Base-by-base conservation (phyloP, 164 flowering plant genomes). In the Vitis amurensis region DNA sequence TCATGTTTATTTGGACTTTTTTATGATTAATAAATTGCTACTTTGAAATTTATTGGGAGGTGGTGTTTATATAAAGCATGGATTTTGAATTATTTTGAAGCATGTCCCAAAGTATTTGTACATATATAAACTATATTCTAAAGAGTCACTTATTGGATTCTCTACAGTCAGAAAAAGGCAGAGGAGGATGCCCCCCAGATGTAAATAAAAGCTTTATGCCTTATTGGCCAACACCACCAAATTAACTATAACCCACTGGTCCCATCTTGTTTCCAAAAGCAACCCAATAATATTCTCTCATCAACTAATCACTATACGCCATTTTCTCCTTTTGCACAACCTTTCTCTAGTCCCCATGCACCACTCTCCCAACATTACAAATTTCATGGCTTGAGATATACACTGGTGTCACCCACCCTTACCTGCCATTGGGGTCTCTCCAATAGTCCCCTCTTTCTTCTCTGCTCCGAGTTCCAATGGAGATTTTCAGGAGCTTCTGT, bases 271-370 rank as follows among this genome's bases (percentile, higher is more conserved):
- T 69, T 66, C 74, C 74, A 61, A 87, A 83, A 87, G 84, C 78
- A 79, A 61, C 30, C 68, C 63, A 77, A 79, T 80, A n/a, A 78
- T 81, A 76, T 77, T 82, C 84, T 66, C 72, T 69, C 59, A 44
- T 62, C 86, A 81, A 78, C 85, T 71, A 78, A 73, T 68, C 77
- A 70, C 37, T 12, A 19, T 23, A 57, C 52, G 59, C 70, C 73
- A 59, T 56, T 62, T 61, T 57, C 69, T 71, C 68, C 53, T n/a
- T 75, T 64, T 64, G 51, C 61, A 49, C 55, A 48, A 60, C 52
- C 80, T 81, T 88, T 88, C 88, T 79, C 86, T 63, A 83, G 67
- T 88, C 81, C 92, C 97, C 87, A 88, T 89, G 97, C 91, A 89
- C 56, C 74, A 67, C 68, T 16, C 58, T 19, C 66, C 62, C 65